Conservation (phyloP, 139 green algal species). For the Picochlorum sp. region DNA sequence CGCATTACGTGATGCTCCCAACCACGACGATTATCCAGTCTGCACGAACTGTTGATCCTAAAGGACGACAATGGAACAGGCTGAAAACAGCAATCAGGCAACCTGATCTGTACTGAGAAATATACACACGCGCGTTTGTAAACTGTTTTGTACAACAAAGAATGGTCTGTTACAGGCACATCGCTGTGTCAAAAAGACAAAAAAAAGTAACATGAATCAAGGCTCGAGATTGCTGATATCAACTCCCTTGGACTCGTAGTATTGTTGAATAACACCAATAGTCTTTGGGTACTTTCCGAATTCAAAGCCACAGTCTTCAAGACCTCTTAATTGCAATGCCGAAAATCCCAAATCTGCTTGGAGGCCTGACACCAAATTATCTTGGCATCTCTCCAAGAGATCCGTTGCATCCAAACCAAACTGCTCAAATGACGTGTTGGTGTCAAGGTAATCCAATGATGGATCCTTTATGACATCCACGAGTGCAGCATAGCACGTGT, state of each 20-base stretch:
- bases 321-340: background rate
- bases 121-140: background rate
- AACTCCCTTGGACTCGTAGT: background rate
- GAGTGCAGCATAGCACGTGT: no score
- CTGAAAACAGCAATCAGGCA: constrained; percentile 73
- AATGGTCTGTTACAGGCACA: background rate
- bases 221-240: no score
- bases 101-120: constrained; percentile 44
- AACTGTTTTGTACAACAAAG: background rate
- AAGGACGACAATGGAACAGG: constrained; percentile 41
- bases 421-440: no score
- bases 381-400: background rate
- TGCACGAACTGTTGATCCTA: constrained; percentile 34
- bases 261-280: background rate
- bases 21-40: constrained; percentile 79
- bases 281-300: background rate
- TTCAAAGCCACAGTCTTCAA: background rate
- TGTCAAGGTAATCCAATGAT: no score
- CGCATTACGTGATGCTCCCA: constrained; percentile 80
- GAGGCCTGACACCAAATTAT: background rate
- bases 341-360: background rate
- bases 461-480: no score
- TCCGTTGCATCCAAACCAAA: no score
- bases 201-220: no score
- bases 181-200: no score